Evolutionary conservation across 768 basidiomycete genomes (phyloP).

Genomic region (Xerocomellus amylosporus): DNA sequence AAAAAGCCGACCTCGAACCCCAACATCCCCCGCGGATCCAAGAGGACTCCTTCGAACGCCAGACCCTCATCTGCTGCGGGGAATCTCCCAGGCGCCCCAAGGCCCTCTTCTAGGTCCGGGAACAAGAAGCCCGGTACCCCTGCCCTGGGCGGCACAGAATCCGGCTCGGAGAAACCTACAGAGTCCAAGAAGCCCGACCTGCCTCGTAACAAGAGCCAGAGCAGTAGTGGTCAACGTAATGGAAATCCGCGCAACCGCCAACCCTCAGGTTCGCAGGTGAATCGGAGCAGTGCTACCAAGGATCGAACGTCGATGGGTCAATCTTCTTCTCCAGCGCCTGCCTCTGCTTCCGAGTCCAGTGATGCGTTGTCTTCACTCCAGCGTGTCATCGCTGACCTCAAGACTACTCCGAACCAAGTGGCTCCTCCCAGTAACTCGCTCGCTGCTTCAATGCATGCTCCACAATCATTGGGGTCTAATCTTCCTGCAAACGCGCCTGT

Average conservation of each 20-base stretch:
- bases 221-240: conserved; percentile 44
- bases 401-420: conserved; percentile 61
- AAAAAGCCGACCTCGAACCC: conserved; percentile 53
- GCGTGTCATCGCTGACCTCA: conserved; percentile 90
- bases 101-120: conserved; percentile 64
- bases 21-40: conserved; percentile 53
- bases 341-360: conserved; percentile 59
- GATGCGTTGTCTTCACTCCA: conserved; percentile 86
- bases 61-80: conserved; percentile 43
- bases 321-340: conserved; percentile 47
- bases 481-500: conserved; percentile 66
- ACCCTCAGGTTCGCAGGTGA: conserved; percentile 56
- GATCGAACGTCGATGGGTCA: conserved; percentile 42
- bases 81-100: conserved; percentile 43
- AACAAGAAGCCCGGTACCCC: conserved; percentile 53
- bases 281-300: conserved; percentile 49
- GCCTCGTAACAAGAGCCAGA: conserved; percentile 53
- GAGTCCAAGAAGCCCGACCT: conserved; percentile 52
- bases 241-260: conserved; percentile 55
- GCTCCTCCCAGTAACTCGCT: conserved; percentile 40
- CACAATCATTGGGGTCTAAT: conserved; percentile 46
- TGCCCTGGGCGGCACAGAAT: conserved; percentile 48
- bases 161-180: conserved; percentile 65
- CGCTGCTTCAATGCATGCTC: conserved; percentile 44
- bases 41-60: conserved; percentile 50